A percentile compares a stretch with the other conserved stretches of the same genome.
Evolutionary conservation across 306 rosid genomes (phyloP).

Genomic region (Vicia villosa): DNA sequence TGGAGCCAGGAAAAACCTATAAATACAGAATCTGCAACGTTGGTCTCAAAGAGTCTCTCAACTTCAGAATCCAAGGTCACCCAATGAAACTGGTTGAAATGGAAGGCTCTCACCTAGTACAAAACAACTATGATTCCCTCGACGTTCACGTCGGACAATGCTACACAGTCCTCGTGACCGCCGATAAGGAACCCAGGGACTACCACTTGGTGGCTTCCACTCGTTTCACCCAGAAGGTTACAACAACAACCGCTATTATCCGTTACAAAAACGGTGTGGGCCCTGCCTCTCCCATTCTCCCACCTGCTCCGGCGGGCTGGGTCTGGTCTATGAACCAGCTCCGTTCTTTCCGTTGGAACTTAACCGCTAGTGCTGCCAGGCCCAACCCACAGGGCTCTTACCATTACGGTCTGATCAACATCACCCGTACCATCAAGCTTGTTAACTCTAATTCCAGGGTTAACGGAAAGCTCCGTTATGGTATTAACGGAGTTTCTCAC

Average conservation of each 20-base stretch:
- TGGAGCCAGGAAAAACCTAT: constrained; percentile 80
- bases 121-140: constrained; percentile 66
- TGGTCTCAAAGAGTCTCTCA: constrained; percentile 65
- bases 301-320: constrained; percentile 67
- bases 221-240: constrained; percentile 54
- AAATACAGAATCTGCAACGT: constrained; percentile 75
- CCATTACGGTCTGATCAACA: constrained; percentile 77
- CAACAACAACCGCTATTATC: constrained; percentile 47
- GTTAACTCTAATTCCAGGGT: constrained; percentile 43
- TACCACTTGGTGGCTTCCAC: constrained; percentile 74
- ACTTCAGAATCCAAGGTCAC: constrained; percentile 79
- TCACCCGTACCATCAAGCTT: constrained; percentile 73
- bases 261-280: constrained; percentile 46
- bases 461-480: constrained; percentile 68
- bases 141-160: constrained; percentile 87
- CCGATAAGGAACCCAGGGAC: constrained; percentile 61
- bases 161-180: constrained; percentile 62
- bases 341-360: constrained; percentile 86
- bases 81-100: constrained; percentile 69
- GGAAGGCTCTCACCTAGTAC: constrained; percentile 86
- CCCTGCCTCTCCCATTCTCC: constrained; percentile 47
- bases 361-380: constrained; percentile 87
- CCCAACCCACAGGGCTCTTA: constrained; percentile 95
- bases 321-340: constrained; percentile 91
- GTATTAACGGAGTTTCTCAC: constrained; percentile 72